Base-by-base conservation (phyloP, 139 green algal genomes). In the Diplosphaera chodatii region DNA sequence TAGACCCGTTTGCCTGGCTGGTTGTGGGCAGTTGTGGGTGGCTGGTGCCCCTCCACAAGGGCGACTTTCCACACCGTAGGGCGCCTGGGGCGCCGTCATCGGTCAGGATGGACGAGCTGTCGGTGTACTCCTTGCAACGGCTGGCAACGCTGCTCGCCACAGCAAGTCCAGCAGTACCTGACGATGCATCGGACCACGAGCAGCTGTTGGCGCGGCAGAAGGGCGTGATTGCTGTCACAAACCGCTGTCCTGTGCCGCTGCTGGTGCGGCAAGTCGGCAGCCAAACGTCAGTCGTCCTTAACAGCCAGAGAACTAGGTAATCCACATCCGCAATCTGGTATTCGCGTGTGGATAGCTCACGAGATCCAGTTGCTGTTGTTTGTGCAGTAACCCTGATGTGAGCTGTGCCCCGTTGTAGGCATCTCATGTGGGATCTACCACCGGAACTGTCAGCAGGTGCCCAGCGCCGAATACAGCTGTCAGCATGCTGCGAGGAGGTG, bases 231-330 rank as follows among this genome's bases (percentile, higher is more conserved):
- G 18, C 68, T 18, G 1, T 84, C 0, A 23, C 62, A 4, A 84
- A 84, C 41, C 5, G 5, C 40, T 70, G 56, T 40, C 66, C 62
- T 15, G 1, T 70, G 31, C 63, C 63, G 3, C 40, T 84, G 59
- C 10, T 29, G 4, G 48, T 71, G 55, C 28, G 72, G 31, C 79
- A 84, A 69, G 31, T 70, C 4, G 67, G 74, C 32, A 62, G 37
- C 20, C 4, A n/a, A 2, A 31, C 48, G 1, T 3, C 48, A n/a
- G 16, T 59, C 16, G 25, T 3, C 8, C 10, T 59, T 3, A 18
- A 10, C 48, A 59, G 48, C 48, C 48, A 59, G 13, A 59, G 48
- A 10, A 59, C 48, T 18, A 59, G 48, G 48, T 59, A n/a, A n/a
- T n/a, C n/a, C n/a, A n/a, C n/a, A n/a, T n/a, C n/a, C n/a, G n/a